phyloP scores from a whole-genome alignment of 1,284 basidiomycete genomes.

The Lignosus rhinocerotis region DNA sequence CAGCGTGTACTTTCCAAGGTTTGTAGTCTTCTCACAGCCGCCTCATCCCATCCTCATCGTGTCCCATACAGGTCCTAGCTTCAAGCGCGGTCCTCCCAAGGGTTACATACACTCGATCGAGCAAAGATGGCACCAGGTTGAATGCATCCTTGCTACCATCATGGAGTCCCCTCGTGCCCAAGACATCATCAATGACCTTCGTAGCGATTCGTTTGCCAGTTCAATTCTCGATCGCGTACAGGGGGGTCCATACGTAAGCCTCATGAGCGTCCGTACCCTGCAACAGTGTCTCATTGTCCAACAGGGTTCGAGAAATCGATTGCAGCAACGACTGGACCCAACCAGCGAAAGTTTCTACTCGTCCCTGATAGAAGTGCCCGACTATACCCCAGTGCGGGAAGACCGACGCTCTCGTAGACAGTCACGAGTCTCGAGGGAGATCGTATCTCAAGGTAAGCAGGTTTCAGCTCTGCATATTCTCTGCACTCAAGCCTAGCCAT shows the following conservation, averaged over 20 bases:
- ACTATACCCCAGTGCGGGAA: conserved; percentile 48
- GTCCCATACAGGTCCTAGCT: conserved; percentile 62
- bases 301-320: conserved; percentile 64
- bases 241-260: conserved; percentile 69
- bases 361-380: conserved; percentile 64
- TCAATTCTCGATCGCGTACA: conserved; percentile 75
- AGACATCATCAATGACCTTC: conserved; percentile 66
- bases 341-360: conserved; percentile 70
- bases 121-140: conserved; percentile 86
- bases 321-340: conserved; percentile 45
- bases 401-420: conserved; percentile 68
- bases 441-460: conserved; percentile 65
- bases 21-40: conserved; percentile 7
- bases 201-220: conserved; percentile 67
- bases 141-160: conserved; percentile 78
- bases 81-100: conserved; percentile 85
- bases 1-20: conserved; percentile 82
- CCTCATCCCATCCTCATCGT: background rate
- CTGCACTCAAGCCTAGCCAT: conserved; percentile 2
- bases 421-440: conserved; percentile 73
- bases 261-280: background rate
- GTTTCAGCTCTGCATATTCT: conserved; percentile 1
- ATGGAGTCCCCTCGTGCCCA: conserved; percentile 73
- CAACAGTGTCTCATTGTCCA: background rate
- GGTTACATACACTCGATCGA: conserved; percentile 91